Percentiles rank a stretch among this genome's conserved stretches.
Conservation (phyloP, 148 eudicot species). For the Fagopyrum tataricum region DNA sequence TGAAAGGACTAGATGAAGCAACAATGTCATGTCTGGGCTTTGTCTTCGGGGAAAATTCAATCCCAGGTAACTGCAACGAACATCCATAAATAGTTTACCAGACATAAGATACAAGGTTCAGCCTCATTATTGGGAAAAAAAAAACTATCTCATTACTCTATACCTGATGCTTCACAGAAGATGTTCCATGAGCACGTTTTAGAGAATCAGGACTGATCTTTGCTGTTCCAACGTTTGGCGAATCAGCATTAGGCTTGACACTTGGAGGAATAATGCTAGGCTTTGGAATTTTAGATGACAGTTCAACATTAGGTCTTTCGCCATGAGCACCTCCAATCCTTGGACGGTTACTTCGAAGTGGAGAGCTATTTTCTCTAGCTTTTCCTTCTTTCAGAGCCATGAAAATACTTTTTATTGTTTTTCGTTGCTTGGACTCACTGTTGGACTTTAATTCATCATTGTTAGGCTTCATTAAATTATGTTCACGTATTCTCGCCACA, state of each 20-base stretch:
- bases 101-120: background rate
- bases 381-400: slow-evolving; percentile 72
- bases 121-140: background rate
- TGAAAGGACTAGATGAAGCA: slow-evolving; percentile 37
- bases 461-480: slow-evolving; percentile 30
- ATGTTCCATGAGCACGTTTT: slow-evolving; percentile 47
- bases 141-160: background rate
- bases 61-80: slow-evolving; percentile 46
- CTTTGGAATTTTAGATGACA: slow-evolving; percentile 51
- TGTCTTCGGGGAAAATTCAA: slow-evolving; percentile 62
- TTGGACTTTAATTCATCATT: slow-evolving; percentile 38
- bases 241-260: slow-evolving; percentile 44
- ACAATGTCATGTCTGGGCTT: slow-evolving; percentile 57
- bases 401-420: slow-evolving; percentile 48
- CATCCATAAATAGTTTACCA: background rate
- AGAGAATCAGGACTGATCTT: slow-evolving; percentile 51
- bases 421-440: slow-evolving; percentile 52
- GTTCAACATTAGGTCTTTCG: slow-evolving; percentile 48
- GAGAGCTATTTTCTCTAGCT: slow-evolving; percentile 79
- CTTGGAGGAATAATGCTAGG: slow-evolving; percentile 52
- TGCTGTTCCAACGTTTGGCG: slow-evolving; percentile 32
- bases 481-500: slow-evolving; percentile 25
- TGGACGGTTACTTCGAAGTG: slow-evolving; percentile 59
- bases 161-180: slow-evolving; percentile 80
- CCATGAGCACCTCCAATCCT: slow-evolving; percentile 24